Base-by-base conservation (phyloP, 1,284 basidiomycete genomes). In the Apiotrichum porosum region DNA sequence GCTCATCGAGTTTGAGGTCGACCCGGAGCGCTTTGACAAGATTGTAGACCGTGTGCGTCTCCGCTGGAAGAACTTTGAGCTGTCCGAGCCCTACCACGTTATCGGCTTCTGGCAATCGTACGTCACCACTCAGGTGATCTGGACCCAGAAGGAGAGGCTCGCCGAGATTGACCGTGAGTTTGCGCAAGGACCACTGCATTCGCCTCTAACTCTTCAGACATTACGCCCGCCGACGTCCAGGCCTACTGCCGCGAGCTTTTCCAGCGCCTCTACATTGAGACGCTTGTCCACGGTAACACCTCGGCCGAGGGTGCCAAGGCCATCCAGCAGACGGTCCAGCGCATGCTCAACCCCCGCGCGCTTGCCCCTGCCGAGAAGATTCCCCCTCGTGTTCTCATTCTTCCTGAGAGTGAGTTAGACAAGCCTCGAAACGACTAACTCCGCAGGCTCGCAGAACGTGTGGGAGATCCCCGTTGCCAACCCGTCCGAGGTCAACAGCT, bases 201-300 rank as follows among this genome's bases (percentile, higher is more conserved):
- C n/a, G 32, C 18, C 10, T 39, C 37, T 51, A 31, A 24, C 47
- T 14, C 17, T 31, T 22, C 63, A 86, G 85, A 80, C 36, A 76
- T 93, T 53, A 85, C 81, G 4, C 74, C 78, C 1, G 81, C 83
- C 40, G 88, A 93, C 48, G 74, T 98, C 9, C 78, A 86, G 62
- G 71, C 72, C 2, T 88, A 92, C 64, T 79, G 80, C 10, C 72
- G 72, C 12, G 76, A 80, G 37, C 61, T 97, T 15, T 75, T 95
- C 15, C 80, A 80, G 13, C 76, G 83, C 44, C 75, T 88, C 46
- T 81, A 86, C 64, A 75, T 91, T 40, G 82, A 86, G 50, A 84
- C 86, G 34, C 76, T 98, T 13, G 83, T 87, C 1, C 79, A 85
- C 44, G 95, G 95, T 14, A 98, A 98, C 72, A 76, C 97, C 50